Base-by-base conservation (phyloP, 805 yeast genomes). In the Candida germanica region DNA sequence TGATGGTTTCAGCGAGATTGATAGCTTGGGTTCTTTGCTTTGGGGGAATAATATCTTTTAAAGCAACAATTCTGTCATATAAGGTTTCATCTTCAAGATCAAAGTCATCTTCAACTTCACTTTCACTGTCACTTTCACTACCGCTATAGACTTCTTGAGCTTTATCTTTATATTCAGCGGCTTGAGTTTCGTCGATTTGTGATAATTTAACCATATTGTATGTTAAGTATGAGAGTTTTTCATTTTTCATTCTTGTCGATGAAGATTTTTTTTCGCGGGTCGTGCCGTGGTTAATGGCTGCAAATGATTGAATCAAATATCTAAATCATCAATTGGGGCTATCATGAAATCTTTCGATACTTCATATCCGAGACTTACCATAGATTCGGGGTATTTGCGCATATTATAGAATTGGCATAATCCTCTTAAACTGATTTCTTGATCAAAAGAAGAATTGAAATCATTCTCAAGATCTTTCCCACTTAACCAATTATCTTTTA, bases 11-110 rank as follows among this genome's bases (percentile, higher is more conserved):
- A 10, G 53, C 49, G 26, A 76, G 62, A 28, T 69, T 59, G 42
- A 62, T 47, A 49, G 67, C 51, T 27, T 54, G 56, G 33, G 58
- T 58, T 69, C 98, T 83, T 61, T 85, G 88, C 49, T 75, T 75
- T 50, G 97, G 97, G 31, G 97, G 87, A 34, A 93, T 70, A 36
- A 91, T 85, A 59, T 93, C 97, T 64, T 82, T 87, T 53, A 93
- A 76, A 33, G 99, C 98, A 44, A 78, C 77, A 46, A 93, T 61
- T 76, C 99, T 84, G 52, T 93, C 98, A 42, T 71, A 64, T 12
- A 93, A 48, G 21, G 96, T 81, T 71, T 93, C 99, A 56, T 81
- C 78, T 54, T 80, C 85, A 40, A 70, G 51, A 58, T 85, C 87
- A 47, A 77, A 86, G 49, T 85, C 94, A 44, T 80, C 87, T 40